Percentiles rank a stretch among this genome's conserved stretches.
phyloP scores from a whole-genome alignment of 192 early-diverging fungal species.

The Podila epigama region DNA sequence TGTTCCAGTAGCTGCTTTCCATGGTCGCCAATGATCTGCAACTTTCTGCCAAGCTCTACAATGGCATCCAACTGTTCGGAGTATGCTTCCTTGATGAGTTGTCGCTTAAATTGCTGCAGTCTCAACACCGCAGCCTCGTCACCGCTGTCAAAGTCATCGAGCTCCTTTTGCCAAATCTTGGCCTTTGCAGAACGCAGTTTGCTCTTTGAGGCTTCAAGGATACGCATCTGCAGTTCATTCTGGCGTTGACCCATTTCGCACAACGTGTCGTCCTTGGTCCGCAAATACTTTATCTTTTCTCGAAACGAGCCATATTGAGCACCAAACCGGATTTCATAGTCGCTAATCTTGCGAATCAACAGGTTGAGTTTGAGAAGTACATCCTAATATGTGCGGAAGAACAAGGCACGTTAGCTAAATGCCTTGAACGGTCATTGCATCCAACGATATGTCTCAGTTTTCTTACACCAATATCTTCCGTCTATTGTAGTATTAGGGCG shows the following conservation, averaged over 20 bases:
- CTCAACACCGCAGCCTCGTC: slow-evolving; percentile 2
- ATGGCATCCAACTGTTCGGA: slow-evolving; percentile 37
- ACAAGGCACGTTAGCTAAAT: background rate
- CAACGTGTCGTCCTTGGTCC: slow-evolving; percentile 38
- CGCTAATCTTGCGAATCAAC: slow-evolving; percentile 45
- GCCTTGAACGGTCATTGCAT: background rate
- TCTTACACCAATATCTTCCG: slow-evolving; percentile 43
- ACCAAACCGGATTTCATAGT: slow-evolving; percentile 44
- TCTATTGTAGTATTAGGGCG: slow-evolving; percentile 12
- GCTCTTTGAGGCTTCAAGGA: slow-evolving; percentile 28
- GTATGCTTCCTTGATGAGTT: slow-evolving; percentile 46
- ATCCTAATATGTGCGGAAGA: slow-evolving; percentile 9
- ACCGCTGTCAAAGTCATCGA: slow-evolving; percentile 16
- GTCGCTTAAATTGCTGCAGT: slow-evolving; percentile 43
- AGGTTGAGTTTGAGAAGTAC: slow-evolving; percentile 43
- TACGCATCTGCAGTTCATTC: slow-evolving; percentile 20
- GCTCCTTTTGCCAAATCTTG: slow-evolving; percentile 27
- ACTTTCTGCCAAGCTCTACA: slow-evolving; percentile 46
- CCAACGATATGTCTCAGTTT: background rate
- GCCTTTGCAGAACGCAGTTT: slow-evolving; percentile 20
- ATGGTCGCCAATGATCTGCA: slow-evolving; percentile 53
- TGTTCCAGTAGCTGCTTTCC: slow-evolving; percentile 36
- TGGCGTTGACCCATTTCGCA: slow-evolving; percentile 39
- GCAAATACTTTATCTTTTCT: slow-evolving; percentile 33
- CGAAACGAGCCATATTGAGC: slow-evolving; percentile 39